phyloP scores from a whole-genome alignment of 495 filamentous ascomycete species.

The Penicillium alfredii region DNA sequence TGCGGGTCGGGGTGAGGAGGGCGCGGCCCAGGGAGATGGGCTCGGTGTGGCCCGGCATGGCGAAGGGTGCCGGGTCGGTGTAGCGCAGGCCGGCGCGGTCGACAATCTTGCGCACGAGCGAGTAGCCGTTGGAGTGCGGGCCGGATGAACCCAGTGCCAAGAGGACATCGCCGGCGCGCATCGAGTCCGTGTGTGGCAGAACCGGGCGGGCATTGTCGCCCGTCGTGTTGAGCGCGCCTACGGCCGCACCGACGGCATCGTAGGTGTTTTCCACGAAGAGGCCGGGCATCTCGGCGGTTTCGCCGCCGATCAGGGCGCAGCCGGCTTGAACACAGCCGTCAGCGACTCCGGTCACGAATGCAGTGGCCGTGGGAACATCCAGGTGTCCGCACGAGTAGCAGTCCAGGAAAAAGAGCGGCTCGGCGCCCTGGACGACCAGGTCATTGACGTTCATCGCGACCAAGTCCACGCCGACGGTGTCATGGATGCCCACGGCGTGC shows the following conservation, averaged over 20 bases:
- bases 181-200: slow-evolving; percentile 67
- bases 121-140: slow-evolving; percentile 93
- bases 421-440: slow-evolving; percentile 88
- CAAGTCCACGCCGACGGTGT: slow-evolving; percentile 90
- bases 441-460: slow-evolving; percentile 99
- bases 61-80: slow-evolving; percentile 66
- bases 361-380: slow-evolving; percentile 65
- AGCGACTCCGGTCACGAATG: slow-evolving; percentile 83
- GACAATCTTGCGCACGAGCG: slow-evolving; percentile 82
- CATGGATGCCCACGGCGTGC: slow-evolving; percentile 78
- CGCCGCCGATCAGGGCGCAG: slow-evolving; percentile 89
- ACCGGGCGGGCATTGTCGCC: slow-evolving; percentile 50
- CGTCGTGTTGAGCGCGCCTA: slow-evolving; percentile 66
- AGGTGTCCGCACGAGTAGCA: slow-evolving; percentile 89
- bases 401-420: slow-evolving; percentile 91
- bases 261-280: slow-evolving; percentile 80
- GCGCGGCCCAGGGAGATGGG: slow-evolving; percentile 57
- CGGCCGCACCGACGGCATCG: slow-evolving; percentile 81
- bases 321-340: slow-evolving; percentile 73
- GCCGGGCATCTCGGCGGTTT: slow-evolving; percentile 97
- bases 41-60: slow-evolving; percentile 39
- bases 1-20: slow-evolving; percentile 72
- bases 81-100: slow-evolving; percentile 63
- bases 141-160: slow-evolving; percentile 78
- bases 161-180: slow-evolving; percentile 76